Percentiles rank a stretch among this genome's conserved stretches.
Conservation (phyloP, 2,329 filamentous ascomycete genomes). For the Chaetomium strumarium region DNA sequence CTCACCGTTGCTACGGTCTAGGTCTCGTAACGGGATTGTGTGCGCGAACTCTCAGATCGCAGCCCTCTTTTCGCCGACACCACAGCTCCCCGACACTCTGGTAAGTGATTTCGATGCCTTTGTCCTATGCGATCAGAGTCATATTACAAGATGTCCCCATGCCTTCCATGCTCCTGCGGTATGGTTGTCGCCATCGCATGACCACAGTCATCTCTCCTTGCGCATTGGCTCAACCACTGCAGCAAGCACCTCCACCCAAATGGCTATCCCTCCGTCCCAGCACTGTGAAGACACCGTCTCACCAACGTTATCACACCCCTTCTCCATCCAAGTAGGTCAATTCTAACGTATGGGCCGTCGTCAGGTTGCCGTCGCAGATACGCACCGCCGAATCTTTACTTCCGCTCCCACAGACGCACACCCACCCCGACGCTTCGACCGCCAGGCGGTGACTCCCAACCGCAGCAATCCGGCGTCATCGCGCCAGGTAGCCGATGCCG, state of each 20-base stretch:
- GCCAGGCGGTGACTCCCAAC: constrained; percentile 18
- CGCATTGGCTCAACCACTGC: constrained; percentile 6
- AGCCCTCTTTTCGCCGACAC: constrained; percentile 27
- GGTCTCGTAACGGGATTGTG: constrained; percentile 22
- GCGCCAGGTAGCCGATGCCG: constrained; percentile 6
- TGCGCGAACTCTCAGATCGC: constrained; percentile 24
- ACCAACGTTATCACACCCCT: not conserved
- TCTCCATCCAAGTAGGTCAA: not conserved
- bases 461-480: constrained; percentile 12
- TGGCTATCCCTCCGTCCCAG: not conserved
- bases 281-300: not conserved
- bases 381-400: not conserved
- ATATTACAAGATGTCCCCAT: constrained; percentile 8
- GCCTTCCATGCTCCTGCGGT: constrained; percentile 15
- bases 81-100: constrained; percentile 29
- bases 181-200: not conserved
- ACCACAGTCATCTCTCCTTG: constrained; percentile 3
- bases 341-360: constrained; percentile 8
- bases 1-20: constrained; percentile 22
- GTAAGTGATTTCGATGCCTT: constrained; percentile 33
- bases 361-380: constrained; percentile 8
- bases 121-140: constrained; percentile 34
- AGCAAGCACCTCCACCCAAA: not conserved
- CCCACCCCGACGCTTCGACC: constrained; percentile 12
- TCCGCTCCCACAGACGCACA: constrained; percentile 5